phyloP scores from a whole-genome alignment of 2,329 filamentous ascomycete species.

The Dactylellina leptospora region DNA sequence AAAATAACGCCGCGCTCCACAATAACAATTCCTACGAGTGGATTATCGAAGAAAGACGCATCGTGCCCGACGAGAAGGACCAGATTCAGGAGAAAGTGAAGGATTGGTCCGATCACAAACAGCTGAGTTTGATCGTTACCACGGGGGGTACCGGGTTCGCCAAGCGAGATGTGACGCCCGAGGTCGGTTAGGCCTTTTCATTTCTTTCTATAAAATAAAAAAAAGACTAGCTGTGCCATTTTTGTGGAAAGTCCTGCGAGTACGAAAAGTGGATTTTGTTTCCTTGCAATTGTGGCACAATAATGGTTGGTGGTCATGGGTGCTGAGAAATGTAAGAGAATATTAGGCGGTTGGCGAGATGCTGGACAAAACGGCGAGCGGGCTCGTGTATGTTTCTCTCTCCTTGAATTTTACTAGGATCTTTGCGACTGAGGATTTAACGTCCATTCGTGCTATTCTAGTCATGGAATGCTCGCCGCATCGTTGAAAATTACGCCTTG shows the following conservation, averaged over 20 bases:
- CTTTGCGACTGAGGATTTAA: slow-evolving; percentile 55
- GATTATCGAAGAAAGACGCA: slow-evolving; percentile 73
- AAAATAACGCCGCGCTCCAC: slow-evolving; percentile 62
- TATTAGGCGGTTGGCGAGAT: slow-evolving; percentile 77
- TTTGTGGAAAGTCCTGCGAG: too few species aligned
- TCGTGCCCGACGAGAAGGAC: slow-evolving; percentile 78
- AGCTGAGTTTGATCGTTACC: slow-evolving; percentile 80
- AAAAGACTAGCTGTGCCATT: too few species aligned
- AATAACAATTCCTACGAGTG: slow-evolving; percentile 63
- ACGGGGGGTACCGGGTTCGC: slow-evolving; percentile 96
- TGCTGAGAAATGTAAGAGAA: slow-evolving; percentile 12
- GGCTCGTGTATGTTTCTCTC: slow-evolving; percentile 79
- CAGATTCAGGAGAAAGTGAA: slow-evolving; percentile 79
- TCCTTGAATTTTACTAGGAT: slow-evolving; percentile 6
- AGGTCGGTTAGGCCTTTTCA: slow-evolving; percentile 66
- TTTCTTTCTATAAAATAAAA: too few species aligned
- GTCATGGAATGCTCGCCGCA: slow-evolving; percentile 89
- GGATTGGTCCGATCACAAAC: slow-evolving; percentile 74
- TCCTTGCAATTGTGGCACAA: not conserved
- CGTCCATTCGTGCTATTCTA: too few species aligned
- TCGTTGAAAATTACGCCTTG: slow-evolving; percentile 89
- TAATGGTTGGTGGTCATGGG: not conserved
- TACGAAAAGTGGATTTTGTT: not conserved
- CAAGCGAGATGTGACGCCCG: slow-evolving; percentile 82
- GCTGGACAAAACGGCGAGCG: slow-evolving; percentile 84